Conservation (phyloP, 164 flowering plant species). For the Magnolia officinalis region DNA sequence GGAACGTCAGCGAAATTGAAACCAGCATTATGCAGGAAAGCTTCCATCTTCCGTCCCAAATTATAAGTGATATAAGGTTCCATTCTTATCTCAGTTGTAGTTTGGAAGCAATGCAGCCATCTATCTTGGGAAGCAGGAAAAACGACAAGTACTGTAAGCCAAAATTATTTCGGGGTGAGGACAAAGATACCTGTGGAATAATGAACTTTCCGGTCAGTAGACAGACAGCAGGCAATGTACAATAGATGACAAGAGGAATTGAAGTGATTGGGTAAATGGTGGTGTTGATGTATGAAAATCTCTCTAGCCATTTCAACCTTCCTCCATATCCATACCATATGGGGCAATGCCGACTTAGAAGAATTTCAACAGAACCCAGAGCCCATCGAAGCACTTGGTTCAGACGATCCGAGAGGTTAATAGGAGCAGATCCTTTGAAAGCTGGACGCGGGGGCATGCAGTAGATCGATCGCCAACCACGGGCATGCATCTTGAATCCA, state of each 20-base stretch:
- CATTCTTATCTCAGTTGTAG: background rate
- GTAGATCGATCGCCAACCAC: constrained; percentile 86
- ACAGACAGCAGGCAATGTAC: constrained; percentile 37
- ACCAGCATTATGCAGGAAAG: too few relatives aligned
- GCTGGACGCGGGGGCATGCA: constrained; percentile 80
- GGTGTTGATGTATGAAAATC: constrained; percentile 73
- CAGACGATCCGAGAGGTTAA: constrained; percentile 25
- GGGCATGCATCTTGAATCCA: constrained; percentile 86
- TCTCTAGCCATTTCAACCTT: constrained; percentile 35
- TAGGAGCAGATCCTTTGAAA: constrained; percentile 39
- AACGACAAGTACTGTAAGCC: background rate
- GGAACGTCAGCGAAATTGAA: too few relatives aligned
- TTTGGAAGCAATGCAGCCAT: background rate
- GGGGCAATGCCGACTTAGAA: constrained; percentile 82
- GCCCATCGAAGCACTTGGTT: constrained; percentile 95
- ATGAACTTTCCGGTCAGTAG: constrained; percentile 74
- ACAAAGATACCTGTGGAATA: constrained; percentile 63
- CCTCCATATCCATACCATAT: constrained; percentile 77
- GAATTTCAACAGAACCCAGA: constrained; percentile 78
- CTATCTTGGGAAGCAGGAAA: background rate
- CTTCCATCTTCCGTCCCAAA: too few relatives aligned
- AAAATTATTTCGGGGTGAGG: background rate
- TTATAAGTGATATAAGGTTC: too few relatives aligned
- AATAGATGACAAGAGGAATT: constrained; percentile 61
- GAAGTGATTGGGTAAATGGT: constrained; percentile 75